A percentile compares a stretch with the other conserved stretches of the same genome.
Evolutionary conservation across 305 asterid genomes (phyloP).

Genomic region (Petunia hybrid): DNA sequence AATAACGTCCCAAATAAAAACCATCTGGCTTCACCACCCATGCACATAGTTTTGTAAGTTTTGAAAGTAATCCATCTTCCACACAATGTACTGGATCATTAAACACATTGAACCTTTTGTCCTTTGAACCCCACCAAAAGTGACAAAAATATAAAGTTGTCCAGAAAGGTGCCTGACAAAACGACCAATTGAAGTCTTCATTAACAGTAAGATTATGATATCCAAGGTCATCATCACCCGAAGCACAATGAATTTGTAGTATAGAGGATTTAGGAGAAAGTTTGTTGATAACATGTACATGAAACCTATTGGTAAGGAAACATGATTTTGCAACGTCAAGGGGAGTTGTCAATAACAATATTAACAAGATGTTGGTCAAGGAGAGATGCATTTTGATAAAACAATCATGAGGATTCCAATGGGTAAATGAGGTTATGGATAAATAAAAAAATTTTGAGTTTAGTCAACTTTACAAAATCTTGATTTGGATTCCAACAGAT

Average conservation of each 20-base stretch:
- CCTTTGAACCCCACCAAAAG: conserved; percentile 1
- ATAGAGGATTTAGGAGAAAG: not conserved
- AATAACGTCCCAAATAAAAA: conserved; percentile 20
- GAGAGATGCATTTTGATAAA: too few species aligned
- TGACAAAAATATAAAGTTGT: conserved; percentile 9
- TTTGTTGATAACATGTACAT: not conserved
- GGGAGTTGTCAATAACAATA: not conserved
- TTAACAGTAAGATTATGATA: not conserved
- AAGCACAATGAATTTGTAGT: conserved; percentile 2
- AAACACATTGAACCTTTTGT: not conserved
- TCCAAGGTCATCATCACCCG: not conserved
- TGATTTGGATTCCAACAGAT: too few species aligned
- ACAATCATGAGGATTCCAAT: too few species aligned
- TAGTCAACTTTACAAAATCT: too few species aligned
- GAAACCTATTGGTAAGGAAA: not conserved
- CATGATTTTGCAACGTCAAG: conserved; percentile 5
- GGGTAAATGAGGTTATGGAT: too few species aligned
- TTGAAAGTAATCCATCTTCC: conserved; percentile 6
- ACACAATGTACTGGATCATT: conserved; percentile 27
- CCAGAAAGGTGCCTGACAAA: conserved; percentile 8
- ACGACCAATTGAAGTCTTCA: conserved; percentile 21
- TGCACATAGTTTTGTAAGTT: conserved; percentile 19
- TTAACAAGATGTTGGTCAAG: not conserved
- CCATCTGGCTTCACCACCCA: conserved; percentile 18
- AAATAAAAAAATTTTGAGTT: too few species aligned